Base-by-base conservation (phyloP, 129 eudicot species). In the Chrysanthemum makinoi region DNA sequence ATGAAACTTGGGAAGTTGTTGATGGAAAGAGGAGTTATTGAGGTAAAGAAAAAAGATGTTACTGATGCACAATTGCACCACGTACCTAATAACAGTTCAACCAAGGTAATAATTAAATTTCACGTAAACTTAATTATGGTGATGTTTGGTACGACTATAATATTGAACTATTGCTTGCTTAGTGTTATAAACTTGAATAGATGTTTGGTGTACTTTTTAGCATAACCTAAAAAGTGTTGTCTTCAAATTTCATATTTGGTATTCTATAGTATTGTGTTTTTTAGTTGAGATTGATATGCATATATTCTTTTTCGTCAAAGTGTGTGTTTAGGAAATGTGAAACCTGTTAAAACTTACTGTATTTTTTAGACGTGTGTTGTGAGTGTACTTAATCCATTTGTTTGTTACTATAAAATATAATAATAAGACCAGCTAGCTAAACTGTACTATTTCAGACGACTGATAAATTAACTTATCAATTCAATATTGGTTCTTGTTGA, bases 1-100 rank as follows among this genome's bases (percentile, higher is more conserved):
- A 79, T 81, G 65, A 89, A 89, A 62, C 86, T 89, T 2, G 91
- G 90, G 43, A 89, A 89, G 70, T 72, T 86, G 58, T 65, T 89
- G 62, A 81, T 81, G 84, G 89, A 83, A 57, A 79, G 86, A 66
- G 91, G 91, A 66, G 79, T 74, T 59, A 39, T 83, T 52, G 75
- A 35, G 49, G 43, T 67, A 46, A 80, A 76, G 78, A 77, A 71
- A 66, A 71, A 55, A 63, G 22, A 51, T 43, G 77, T 33, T 16
- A 54, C 53, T 12, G 62, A 35, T 7, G 20, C 66, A 61, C 35
- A 15, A 75, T 12, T 19, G 56, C 57, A 55, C 75, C 76, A 51
- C 61, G 72, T 16, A 50, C 46, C 54, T 20, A 54, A 16, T 24
- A 26, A 1, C 18, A 52, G 44, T 39, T 72, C 84, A 9, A 64